Evolutionary conservation across 2,329 filamentous ascomycete species (phyloP).

Genomic region (Pseudopithomyces chartarum): DNA sequence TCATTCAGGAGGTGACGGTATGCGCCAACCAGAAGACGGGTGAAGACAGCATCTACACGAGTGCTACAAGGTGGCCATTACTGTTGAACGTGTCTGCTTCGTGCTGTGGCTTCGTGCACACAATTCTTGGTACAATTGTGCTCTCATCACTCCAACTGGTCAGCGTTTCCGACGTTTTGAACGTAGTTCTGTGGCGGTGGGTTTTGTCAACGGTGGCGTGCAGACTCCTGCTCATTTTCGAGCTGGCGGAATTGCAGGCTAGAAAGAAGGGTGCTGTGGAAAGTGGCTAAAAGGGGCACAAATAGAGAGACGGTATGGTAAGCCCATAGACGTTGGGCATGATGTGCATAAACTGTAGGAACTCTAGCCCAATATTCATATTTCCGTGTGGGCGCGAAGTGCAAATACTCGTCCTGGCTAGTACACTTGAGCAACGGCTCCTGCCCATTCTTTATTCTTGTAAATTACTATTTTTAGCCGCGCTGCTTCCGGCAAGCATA

Average conservation of each 20-base stretch:
- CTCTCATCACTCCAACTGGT: not conserved
- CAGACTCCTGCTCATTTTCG: not conserved
- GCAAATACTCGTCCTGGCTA: too few species aligned
- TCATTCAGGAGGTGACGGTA: not conserved
- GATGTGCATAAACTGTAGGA: too few species aligned
- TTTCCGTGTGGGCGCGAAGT: too few species aligned
- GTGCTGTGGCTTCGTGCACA: not conserved
- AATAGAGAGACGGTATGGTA: too few species aligned
- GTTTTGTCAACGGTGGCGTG: not conserved
- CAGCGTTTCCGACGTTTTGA: not conserved
- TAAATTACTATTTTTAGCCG: too few species aligned
- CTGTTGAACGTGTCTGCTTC: not conserved
- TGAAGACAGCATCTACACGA: not conserved
- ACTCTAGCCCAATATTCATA: too few species aligned
- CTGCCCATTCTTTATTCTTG: too few species aligned
- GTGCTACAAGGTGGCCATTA: not conserved
- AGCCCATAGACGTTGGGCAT: too few species aligned
- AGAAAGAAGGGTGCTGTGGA: too few species aligned
- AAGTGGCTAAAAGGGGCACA: too few species aligned
- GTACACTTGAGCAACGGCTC: too few species aligned
- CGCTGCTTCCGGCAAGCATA: too few species aligned
- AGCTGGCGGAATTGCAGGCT: not conserved
- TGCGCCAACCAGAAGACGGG: not conserved
- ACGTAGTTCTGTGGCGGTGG: not conserved
- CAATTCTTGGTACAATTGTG: not conserved